Evolutionary conservation across 768 basidiomycete species (phyloP), one percentile per base, ranked within the genome.

Genomic region (Pleurotus cornucopiae): DNA sequence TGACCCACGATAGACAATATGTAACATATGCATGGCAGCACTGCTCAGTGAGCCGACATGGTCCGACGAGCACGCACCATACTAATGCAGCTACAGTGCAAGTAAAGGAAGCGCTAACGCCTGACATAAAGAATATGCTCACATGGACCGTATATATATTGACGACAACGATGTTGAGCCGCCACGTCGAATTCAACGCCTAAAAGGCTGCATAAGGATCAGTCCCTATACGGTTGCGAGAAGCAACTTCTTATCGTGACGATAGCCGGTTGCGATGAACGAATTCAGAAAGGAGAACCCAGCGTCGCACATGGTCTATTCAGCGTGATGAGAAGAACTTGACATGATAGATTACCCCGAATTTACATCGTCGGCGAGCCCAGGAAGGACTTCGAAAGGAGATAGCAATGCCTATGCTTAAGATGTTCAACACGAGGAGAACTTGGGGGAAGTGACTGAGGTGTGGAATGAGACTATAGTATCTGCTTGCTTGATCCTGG

Each of bases 101-200:
- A 14, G 39, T n/a, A n/a, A 53, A 53, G 39, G 39, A 53, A 41
- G 38, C 23, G 12, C 18, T 4, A 11, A 20, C 6, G 16, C 9
- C 20, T 39, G 34, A 13, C 39, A 2, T 39, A 41, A 40, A 41
- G 14, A 20, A 40, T n/a, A 39, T 7, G 38, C 51, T 53, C 51
- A 53, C 51, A 53, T 53, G 51, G 51, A 12, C 34, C 11, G n/a
- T 53, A 53, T 16, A 12, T 11, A 30, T 20, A 20, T 20, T 53
- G 41, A 53, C n/a, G 51, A 25, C 11, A 43, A 6, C 3, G 20
- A 18, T n/a, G 41, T 44, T 34, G 30, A 49, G 21, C 14, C 39
- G 51, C 51, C 51, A 53, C 51, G 51, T 53, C 51, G 41, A 39
- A 53, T 16, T n/a, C n/a, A 53, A 41, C 39, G 39, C 18, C 39